Conservation (phyloP, 2,329 filamentous ascomycete species). For the Trichoderma sp. region DNA sequence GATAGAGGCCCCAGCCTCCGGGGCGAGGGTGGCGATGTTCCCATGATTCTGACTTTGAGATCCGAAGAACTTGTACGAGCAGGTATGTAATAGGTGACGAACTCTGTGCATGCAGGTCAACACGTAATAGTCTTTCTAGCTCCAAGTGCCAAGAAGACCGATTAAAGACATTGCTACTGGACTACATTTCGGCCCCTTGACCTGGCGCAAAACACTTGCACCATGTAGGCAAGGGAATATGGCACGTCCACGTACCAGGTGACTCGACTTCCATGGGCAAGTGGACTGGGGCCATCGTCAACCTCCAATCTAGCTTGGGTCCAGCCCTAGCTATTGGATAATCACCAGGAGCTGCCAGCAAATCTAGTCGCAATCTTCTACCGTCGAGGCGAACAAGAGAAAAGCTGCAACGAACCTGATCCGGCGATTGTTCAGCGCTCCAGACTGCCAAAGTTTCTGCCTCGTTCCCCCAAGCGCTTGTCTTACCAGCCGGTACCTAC, state of each 20-base stretch:
- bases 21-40: conserved; percentile 8
- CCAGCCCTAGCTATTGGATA: background rate
- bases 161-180: background rate
- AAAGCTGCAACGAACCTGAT: background rate
- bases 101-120: too few relatives aligned
- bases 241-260: background rate
- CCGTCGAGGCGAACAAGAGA: background rate
- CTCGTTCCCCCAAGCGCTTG: background rate
- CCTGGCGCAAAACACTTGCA: background rate
- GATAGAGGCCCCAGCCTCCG: background rate
- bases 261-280: conserved; percentile 1
- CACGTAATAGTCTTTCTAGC: too few relatives aligned
- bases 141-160: background rate
- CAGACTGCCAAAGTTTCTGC: background rate
- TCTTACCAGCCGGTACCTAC: background rate
- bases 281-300: conserved; percentile 4
- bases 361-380: background rate
- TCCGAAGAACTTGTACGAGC: background rate
- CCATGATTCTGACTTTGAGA: background rate
- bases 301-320: background rate
- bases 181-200: background rate
- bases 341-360: background rate
- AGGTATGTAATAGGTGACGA: background rate
- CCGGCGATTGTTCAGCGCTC: background rate
- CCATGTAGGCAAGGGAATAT: background rate